Evolutionary conservation across 116 monocot species (phyloP).

Genomic region (Papilionanthe hybrid): DNA sequence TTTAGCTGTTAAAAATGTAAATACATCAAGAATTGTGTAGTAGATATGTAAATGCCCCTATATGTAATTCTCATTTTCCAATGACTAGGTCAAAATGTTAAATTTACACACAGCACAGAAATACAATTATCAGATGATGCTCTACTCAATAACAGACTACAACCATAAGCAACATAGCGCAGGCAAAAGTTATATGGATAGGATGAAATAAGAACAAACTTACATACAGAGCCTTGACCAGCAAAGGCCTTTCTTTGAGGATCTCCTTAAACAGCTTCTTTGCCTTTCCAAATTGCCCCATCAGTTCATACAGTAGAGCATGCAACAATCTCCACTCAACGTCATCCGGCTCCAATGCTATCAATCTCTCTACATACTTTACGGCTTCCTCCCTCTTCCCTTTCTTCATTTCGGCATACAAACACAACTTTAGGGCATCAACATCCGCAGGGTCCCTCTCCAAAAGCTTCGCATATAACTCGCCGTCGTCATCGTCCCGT

Average conservation of each 20-base stretch:
- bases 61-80: too few relatives aligned
- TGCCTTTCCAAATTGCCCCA: conserved; percentile 61
- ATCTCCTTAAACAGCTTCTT: conserved; percentile 65
- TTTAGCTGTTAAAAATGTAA: too few relatives aligned
- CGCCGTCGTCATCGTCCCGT: conserved; percentile 33
- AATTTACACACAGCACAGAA: too few relatives aligned
- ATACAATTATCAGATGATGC: too few relatives aligned
- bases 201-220: conserved; percentile 10
- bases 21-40: too few relatives aligned
- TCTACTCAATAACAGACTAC: too few relatives aligned
- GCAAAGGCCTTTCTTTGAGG: conserved; percentile 67
- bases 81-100: too few relatives aligned
- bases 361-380: conserved; percentile 54
- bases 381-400: conserved; percentile 49
- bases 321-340: conserved; percentile 77
- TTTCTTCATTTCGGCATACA: conserved; percentile 69
- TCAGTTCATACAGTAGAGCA: conserved; percentile 67
- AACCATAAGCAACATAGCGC: too few relatives aligned
- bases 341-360: conserved; percentile 62
- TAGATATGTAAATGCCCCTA: too few relatives aligned
- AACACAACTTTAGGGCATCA: conserved; percentile 57
- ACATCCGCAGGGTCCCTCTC: conserved; percentile 53
- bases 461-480: conserved; percentile 41
- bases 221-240: conserved; percentile 79
- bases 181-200: neutral